A percentile compares a stretch with the other conserved stretches of the same genome.
These are phyloP conservation scores for Bipolaris sorokiniana DNA, from an alignment of 2,329 filamentous ascomycete species.

Conservation along the genomic window DNA sequence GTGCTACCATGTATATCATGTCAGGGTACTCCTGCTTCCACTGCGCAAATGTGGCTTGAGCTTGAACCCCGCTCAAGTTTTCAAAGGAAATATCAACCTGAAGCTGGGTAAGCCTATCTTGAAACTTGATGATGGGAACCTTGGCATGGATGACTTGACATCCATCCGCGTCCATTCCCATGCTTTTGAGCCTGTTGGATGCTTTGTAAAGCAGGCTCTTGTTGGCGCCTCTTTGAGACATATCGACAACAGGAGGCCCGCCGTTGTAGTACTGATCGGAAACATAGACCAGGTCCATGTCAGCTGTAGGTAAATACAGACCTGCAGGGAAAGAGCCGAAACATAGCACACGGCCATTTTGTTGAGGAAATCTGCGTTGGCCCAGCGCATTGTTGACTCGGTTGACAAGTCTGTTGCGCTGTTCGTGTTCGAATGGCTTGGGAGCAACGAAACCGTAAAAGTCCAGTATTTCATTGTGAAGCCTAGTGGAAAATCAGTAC, in stretches of 20 bases:
- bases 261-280: conserved; percentile 66
- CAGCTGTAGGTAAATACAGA: conserved; percentile 74
- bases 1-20: conserved; percentile 83
- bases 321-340: conserved; percentile 97
- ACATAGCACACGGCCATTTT: conserved; percentile 66
- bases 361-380: conserved; percentile 24
- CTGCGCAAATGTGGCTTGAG: conserved; percentile 76
- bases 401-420: conserved; percentile 74
- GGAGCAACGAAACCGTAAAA: conserved; percentile 88
- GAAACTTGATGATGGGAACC: conserved; percentile 91
- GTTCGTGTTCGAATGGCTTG: conserved; percentile 73
- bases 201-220: conserved; percentile 67
- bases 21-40: conserved; percentile 83
- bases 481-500: conserved; percentile 53
- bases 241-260: conserved; percentile 48
- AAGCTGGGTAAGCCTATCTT: conserved; percentile 77
- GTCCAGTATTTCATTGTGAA: conserved; percentile 88
- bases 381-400: conserved; percentile 68
- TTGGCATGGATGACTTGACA: conserved; percentile 74
- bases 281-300: conserved; percentile 91
- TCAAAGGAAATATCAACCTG: conserved; percentile 95
- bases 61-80: conserved; percentile 79
- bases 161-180: conserved; percentile 61
- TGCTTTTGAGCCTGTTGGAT: conserved; percentile 60
- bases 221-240: conserved; percentile 52